Evolutionary conservation across 768 basidiomycete species (phyloP).

Genomic region (Epithele typhae): DNA sequence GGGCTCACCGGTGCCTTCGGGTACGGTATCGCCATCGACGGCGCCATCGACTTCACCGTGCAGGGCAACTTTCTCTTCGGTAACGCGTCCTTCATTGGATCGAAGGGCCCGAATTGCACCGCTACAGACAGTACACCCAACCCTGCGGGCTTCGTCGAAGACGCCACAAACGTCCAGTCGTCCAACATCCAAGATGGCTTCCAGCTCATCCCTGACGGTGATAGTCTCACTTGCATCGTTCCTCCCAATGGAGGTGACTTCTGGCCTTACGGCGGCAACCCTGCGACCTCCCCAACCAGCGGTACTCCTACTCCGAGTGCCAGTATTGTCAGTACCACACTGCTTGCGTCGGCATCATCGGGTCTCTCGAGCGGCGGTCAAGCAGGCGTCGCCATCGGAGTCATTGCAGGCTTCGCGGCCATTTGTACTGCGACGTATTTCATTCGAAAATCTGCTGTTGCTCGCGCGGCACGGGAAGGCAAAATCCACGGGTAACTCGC

Average conservation of each 20-base stretch:
- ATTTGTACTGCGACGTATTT: conserved; percentile 41
- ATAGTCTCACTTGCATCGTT: conserved; percentile 60
- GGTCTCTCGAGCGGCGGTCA: conserved; percentile 32
- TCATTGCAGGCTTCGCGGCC: conserved; percentile 41
- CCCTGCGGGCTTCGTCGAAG: conserved; percentile 58
- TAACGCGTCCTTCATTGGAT: conserved; percentile 74
- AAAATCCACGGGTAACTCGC: too few relatives aligned
- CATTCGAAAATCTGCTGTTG: conserved; percentile 44
- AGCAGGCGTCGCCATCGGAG: conserved; percentile 48
- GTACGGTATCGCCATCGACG: conserved; percentile 65
- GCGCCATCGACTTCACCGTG: conserved; percentile 64
- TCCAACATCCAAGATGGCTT: conserved; percentile 53
- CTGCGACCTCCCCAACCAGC: conserved; percentile 14
- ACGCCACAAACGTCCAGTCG: conserved; percentile 35
- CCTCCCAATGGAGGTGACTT: conserved; percentile 65
- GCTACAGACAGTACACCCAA: conserved; percentile 42
- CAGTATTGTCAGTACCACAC: not conserved
- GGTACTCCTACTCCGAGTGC: too few relatives aligned
- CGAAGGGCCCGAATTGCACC: conserved; percentile 62
- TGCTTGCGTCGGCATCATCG: conserved; percentile 18
- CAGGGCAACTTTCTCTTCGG: conserved; percentile 55
- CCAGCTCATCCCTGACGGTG: conserved; percentile 43
- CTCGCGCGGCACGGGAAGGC: conserved; percentile 16
- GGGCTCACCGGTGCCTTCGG: conserved; percentile 63
- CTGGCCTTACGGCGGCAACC: conserved; percentile 67